A percentile compares a stretch with the other conserved stretches of the same genome.
These are phyloP conservation scores for Candida schatavii DNA, from an alignment of 805 yeast genomes.

Conservation along the genomic window DNA sequence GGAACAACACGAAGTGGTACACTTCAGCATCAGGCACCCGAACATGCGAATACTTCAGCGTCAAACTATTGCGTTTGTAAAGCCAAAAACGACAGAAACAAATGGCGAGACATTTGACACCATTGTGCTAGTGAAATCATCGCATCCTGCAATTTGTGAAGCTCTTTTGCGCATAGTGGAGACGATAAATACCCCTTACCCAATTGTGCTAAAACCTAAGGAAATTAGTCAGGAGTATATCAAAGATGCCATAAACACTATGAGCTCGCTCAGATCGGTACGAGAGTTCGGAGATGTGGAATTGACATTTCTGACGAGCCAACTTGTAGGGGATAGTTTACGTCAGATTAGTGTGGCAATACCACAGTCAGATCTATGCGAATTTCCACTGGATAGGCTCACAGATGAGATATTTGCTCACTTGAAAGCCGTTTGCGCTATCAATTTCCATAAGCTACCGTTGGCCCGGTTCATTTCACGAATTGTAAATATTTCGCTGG, in stretches of 20 bases:
- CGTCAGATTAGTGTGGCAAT: constrained; percentile 2
- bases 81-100: not conserved
- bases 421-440: constrained; percentile 17
- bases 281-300: constrained; percentile 9
- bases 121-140: constrained; percentile 8
- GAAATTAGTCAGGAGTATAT: constrained; percentile 7
- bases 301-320: constrained; percentile 4
- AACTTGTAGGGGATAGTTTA: constrained; percentile 2
- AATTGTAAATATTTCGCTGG: constrained; percentile 17
- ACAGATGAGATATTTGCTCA: constrained; percentile 9
- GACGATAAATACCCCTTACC: constrained; percentile 7
- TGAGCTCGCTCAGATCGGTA: constrained; percentile 4
- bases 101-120: constrained; percentile 8
- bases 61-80: constrained; percentile 12
- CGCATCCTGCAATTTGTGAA: constrained; percentile 3
- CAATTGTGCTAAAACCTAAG: constrained; percentile 10
- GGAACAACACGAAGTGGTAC: constrained; percentile 5
- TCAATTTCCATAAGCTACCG: constrained; percentile 19
- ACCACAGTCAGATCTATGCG: not conserved
- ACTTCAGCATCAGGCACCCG: constrained; percentile 6
- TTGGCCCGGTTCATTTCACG: constrained; percentile 17
- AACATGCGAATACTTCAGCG: constrained; percentile 7
- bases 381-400: constrained; percentile 2
- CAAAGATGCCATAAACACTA: constrained; percentile 6
- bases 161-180: constrained; percentile 2